Percentiles rank a stretch among this genome's conserved stretches.
These are phyloP conservation scores for Dittrichia graveolens DNA, from an alignment of 129 eudicot species.

Conservation along the genomic window DNA sequence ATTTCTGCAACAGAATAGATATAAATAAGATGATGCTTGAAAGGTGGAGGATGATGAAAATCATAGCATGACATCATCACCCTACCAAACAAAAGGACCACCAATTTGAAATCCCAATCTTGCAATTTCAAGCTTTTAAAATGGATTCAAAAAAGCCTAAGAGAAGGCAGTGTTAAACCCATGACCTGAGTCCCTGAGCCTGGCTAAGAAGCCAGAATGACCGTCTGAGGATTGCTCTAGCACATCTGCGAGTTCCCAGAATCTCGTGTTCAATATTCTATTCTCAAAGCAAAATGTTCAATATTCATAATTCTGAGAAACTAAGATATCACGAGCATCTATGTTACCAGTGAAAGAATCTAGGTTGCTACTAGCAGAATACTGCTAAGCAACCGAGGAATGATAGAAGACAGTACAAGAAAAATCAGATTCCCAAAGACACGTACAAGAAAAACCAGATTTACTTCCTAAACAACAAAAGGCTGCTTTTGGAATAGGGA, in stretches of 20 bases:
- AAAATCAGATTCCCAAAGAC: too few relatives aligned
- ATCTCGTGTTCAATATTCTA: slow-evolving; percentile 59
- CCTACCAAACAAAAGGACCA: slow-evolving; percentile 49
- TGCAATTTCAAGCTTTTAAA: slow-evolving; percentile 40
- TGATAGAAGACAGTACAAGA: slow-evolving; percentile 10
- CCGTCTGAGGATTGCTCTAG: slow-evolving; percentile 66
- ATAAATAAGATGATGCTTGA: slow-evolving; percentile 49
- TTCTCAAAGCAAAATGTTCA: slow-evolving; percentile 38
- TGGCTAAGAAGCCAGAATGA: slow-evolving; percentile 57
- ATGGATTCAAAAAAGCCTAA: slow-evolving; percentile 46
- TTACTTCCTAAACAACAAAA: slow-evolving; percentile 19
- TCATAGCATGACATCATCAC: slow-evolving; percentile 52
- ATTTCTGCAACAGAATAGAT: slow-evolving; percentile 79
- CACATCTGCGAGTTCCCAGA: slow-evolving; percentile 80
- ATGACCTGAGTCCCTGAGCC: slow-evolving; percentile 58
- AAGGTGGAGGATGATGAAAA: slow-evolving; percentile 56
- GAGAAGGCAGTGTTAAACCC: slow-evolving; percentile 49
- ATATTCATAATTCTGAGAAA: slow-evolving; percentile 41
- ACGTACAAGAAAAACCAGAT: slow-evolving; percentile 4
- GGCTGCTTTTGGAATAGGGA: slow-evolving; percentile 2
- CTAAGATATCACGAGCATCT: slow-evolving; percentile 37
- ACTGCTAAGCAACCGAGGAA: slow-evolving; percentile 23
- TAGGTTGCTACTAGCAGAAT: slow-evolving; percentile 25
- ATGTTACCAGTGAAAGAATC: slow-evolving; percentile 28
- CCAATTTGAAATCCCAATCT: slow-evolving; percentile 48